Percentiles rank a stretch among this genome's conserved stretches.
Evolutionary conservation across 345 rosid genomes (phyloP).

Genomic region (Diplotaxis tenuifolia): DNA sequence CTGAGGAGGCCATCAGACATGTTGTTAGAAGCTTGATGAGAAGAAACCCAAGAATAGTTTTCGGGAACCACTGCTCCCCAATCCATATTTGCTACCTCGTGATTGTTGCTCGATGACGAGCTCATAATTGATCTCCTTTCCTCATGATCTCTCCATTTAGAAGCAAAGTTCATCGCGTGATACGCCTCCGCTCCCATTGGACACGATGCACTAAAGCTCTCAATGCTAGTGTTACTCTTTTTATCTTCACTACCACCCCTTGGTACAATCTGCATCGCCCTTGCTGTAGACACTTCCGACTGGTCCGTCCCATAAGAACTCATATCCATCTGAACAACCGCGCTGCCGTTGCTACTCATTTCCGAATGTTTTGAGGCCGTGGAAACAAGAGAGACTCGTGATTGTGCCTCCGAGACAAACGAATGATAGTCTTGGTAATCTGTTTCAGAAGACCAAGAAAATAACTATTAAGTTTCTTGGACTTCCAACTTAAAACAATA

Average conservation of each 20-base stretch:
- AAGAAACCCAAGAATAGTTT: neutral
- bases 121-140: slow-evolving; percentile 39
- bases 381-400: slow-evolving; percentile 15
- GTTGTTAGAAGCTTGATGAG: neutral
- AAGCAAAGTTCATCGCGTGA: slow-evolving; percentile 30
- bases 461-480: neutral
- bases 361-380: slow-evolving; percentile 15
- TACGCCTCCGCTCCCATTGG: slow-evolving; percentile 36
- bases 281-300: slow-evolving; percentile 25
- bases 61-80: neutral
- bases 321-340: slow-evolving; percentile 29
- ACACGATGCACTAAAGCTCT: slow-evolving; percentile 34
- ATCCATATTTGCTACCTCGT: neutral
- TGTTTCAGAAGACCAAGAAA: neutral
- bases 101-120: slow-evolving; percentile 29
- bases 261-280: slow-evolving; percentile 17
- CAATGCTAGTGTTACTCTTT: slow-evolving; percentile 13
- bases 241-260: slow-evolving; percentile 2
- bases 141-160: slow-evolving; percentile 43
- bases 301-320: slow-evolving; percentile 29
- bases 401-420: slow-evolving; percentile 33
- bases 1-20: neutral
- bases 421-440: slow-evolving; percentile 35
- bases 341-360: slow-evolving; percentile 5
- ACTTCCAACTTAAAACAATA: neutral